A percentile compares a stretch with the other conserved stretches of the same genome.
Conservation (phyloP, 1,139 yeast species). For the Yamadazyma jaroonii region DNA sequence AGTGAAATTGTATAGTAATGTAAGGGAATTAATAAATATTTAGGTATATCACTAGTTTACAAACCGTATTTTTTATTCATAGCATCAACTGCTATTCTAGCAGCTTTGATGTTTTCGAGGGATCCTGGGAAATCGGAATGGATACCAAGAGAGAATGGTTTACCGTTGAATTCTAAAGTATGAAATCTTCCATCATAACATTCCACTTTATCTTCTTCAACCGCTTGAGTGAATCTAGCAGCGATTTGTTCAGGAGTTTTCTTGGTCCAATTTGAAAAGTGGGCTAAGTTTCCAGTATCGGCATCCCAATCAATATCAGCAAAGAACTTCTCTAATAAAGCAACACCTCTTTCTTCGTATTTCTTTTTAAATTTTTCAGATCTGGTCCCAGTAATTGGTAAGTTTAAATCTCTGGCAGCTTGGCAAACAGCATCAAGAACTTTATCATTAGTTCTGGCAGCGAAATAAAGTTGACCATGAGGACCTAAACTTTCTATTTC, state of each 20-base stretch:
- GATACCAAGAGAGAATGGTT: conserved; percentile 27
- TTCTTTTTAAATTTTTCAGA: conserved; percentile 16
- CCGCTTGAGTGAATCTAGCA: conserved; percentile 19
- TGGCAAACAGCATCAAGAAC: too few relatives aligned
- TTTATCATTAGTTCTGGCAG: too few relatives aligned
- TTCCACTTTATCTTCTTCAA: conserved; percentile 13
- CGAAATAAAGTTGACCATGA: too few relatives aligned
- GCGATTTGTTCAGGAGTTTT: conserved; percentile 23
- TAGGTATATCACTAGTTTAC: neutral
- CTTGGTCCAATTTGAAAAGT: conserved; percentile 13
- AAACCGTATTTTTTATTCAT: conserved; percentile 15
- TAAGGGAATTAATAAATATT: neutral
- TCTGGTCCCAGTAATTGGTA: conserved; percentile 9
- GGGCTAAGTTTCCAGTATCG: conserved; percentile 12
- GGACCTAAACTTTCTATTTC: too few relatives aligned
- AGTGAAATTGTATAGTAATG: too few relatives aligned
- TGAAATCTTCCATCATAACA: conserved; percentile 17
- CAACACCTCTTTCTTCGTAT: conserved; percentile 16
- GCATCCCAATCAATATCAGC: conserved; percentile 27
- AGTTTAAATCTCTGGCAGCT: too few relatives aligned
- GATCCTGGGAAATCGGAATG: conserved; percentile 34
- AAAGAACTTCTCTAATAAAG: conserved; percentile 20
- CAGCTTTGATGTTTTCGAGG: conserved; percentile 22
- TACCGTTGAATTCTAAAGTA: conserved; percentile 19
- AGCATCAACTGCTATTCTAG: conserved; percentile 22